phyloP scores from a whole-genome alignment of 176 grass and related monocot genomes.

The Alopecurus myosuroides region DNA sequence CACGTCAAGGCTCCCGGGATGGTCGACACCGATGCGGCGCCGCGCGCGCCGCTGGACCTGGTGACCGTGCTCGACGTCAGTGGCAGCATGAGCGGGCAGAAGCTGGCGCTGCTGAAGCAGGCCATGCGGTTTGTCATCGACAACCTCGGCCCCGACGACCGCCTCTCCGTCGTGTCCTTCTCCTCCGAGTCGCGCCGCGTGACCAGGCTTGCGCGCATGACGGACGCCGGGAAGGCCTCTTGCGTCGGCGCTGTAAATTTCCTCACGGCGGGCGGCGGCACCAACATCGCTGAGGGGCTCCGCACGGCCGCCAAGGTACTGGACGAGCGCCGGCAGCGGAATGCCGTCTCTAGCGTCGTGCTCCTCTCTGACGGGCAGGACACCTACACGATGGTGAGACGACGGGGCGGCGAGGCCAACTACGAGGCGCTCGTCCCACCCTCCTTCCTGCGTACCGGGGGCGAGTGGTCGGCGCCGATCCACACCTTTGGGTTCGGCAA shows the following conservation, averaged over 20 bases:
- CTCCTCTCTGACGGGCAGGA: slow-evolving; percentile 81
- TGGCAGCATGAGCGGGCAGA: slow-evolving; percentile 46
- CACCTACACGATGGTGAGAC: slow-evolving; percentile 12
- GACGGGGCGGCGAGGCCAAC: background rate
- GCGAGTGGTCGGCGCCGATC: slow-evolving; percentile 29
- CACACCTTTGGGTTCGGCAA: slow-evolving; percentile 78
- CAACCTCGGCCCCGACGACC: slow-evolving; percentile 56
- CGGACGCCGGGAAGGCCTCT: slow-evolving; percentile 9
- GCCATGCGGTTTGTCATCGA: slow-evolving; percentile 66
- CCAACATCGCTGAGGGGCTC: slow-evolving; percentile 61
- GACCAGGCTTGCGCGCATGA: slow-evolving; percentile 48
- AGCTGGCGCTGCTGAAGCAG: slow-evolving; percentile 49
- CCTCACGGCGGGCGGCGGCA: slow-evolving; percentile 36
- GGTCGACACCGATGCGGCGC: background rate
- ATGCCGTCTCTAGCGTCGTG: slow-evolving; percentile 64
- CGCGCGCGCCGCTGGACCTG: slow-evolving; percentile 49
- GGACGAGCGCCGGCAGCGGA: slow-evolving; percentile 40
- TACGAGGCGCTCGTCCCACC: slow-evolving; percentile 54
- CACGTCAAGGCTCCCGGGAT: slow-evolving; percentile 45
- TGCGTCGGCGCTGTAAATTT: slow-evolving; percentile 25
- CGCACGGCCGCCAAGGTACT: slow-evolving; percentile 47
- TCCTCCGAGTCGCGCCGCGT: slow-evolving; percentile 32
- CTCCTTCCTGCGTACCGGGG: too few species aligned
- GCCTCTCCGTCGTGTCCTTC: slow-evolving; percentile 61
- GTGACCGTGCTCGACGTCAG: slow-evolving; percentile 70